Evolutionary conservation across 768 basidiomycete species (phyloP).

Genomic region (Leccinellum rugosiceps): DNA sequence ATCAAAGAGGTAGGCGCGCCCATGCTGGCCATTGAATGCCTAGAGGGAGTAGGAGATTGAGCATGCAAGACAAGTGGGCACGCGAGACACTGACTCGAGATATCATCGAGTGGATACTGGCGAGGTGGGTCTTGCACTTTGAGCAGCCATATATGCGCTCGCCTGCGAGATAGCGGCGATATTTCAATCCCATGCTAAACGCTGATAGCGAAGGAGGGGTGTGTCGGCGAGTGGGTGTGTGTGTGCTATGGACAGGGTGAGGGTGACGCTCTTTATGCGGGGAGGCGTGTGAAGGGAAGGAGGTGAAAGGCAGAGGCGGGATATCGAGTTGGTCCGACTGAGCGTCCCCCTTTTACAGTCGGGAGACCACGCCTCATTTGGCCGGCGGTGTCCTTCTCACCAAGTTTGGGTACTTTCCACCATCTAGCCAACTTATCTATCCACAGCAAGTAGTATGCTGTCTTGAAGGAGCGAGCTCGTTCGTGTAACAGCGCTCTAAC

Average conservation of each 20-base stretch:
- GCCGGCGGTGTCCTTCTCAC: slow-evolving; percentile 23
- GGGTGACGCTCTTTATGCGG: slow-evolving; percentile 25
- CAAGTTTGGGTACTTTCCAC: slow-evolving; percentile 8
- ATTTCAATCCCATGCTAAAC: slow-evolving; percentile 77
- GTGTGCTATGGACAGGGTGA: background rate
- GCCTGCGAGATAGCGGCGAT: slow-evolving; percentile 81
- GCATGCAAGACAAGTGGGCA: slow-evolving; percentile 1
- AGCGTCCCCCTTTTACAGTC: slow-evolving; percentile 24
- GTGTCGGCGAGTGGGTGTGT: background rate
- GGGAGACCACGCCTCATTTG: slow-evolving; percentile 21
- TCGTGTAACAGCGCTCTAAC: slow-evolving; percentile 28
- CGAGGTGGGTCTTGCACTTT: slow-evolving; percentile 83
- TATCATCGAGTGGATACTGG: slow-evolving; percentile 89
- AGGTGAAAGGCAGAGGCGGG: slow-evolving; percentile 8
- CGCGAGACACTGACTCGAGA: slow-evolving; percentile 59
- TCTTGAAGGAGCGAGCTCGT: background rate
- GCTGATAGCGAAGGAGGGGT: background rate
- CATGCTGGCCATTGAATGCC: slow-evolving; percentile 98
- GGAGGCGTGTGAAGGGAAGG: slow-evolving; percentile 28
- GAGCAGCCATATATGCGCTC: slow-evolving; percentile 87
- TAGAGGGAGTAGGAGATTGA: slow-evolving; percentile 33
- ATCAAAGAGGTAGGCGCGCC: slow-evolving; percentile 91
- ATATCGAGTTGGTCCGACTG: slow-evolving; percentile 2
- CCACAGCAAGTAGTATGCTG: background rate
- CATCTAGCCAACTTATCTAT: slow-evolving; percentile 4